A percentile compares a stretch with the other conserved stretches of the same genome.
phyloP scores from a whole-genome alignment of 2,329 filamentous ascomycete species.

The Fusarium begoniae region DNA sequence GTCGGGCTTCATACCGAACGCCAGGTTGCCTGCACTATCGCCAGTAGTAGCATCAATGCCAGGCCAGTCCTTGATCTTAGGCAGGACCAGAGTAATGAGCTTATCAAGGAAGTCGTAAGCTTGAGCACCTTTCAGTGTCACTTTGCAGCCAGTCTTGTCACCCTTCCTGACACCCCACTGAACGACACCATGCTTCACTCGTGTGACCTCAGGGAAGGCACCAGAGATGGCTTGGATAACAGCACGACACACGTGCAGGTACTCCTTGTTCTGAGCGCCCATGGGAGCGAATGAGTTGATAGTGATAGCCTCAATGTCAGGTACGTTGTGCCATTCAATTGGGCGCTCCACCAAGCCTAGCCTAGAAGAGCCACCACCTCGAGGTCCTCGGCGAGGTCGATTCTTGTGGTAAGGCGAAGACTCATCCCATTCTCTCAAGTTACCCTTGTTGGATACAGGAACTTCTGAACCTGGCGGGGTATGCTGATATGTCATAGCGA shows the following conservation, averaged over 20 bases:
- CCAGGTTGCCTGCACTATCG: constrained; percentile 88
- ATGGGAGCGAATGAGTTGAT: constrained; percentile 79
- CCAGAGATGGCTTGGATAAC: constrained; percentile 87
- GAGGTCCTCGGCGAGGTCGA: constrained; percentile 82
- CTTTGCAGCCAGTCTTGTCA: constrained; percentile 78
- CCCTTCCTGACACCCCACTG: constrained; percentile 79
- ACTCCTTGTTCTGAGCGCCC: constrained; percentile 74
- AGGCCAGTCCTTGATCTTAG: constrained; percentile 95
- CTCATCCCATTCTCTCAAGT: constrained; percentile 86
- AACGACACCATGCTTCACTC: constrained; percentile 74
- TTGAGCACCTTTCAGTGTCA: constrained; percentile 78
- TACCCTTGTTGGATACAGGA: constrained; percentile 62
- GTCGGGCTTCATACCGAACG: constrained; percentile 79
- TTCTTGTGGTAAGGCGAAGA: constrained; percentile 96
- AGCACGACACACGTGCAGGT: constrained; percentile 84
- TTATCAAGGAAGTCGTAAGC: constrained; percentile 94
- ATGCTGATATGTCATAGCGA: constrained; percentile 90
- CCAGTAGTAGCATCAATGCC: constrained; percentile 74
- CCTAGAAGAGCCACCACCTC: constrained; percentile 73
- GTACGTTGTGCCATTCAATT: constrained; percentile 85
- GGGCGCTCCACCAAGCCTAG: constrained; percentile 77
- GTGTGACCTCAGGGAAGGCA: constrained; percentile 74
- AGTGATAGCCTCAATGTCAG: constrained; percentile 81
- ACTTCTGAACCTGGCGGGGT: constrained; percentile 76
- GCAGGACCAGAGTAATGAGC: constrained; percentile 87